Conservation (phyloP, 176 grass and related monocot genomes). For the Juncus inflexus region DNA sequence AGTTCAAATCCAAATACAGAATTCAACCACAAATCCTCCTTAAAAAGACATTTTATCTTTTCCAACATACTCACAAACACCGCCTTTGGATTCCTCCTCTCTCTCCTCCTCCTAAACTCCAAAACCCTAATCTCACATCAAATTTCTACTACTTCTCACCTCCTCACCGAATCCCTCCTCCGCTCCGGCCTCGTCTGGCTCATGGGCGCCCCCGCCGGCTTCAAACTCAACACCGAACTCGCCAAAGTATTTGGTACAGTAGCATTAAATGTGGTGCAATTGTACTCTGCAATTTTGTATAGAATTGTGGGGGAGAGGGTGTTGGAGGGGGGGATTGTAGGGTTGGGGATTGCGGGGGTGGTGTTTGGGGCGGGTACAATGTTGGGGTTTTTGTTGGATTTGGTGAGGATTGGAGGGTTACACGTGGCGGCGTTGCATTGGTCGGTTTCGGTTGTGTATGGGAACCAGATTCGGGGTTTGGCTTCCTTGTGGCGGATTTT, state of each 20-base stretch:
- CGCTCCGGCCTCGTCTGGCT: slow-evolving; percentile 91
- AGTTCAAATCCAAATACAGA: slow-evolving; percentile 56
- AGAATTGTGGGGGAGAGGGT: slow-evolving; percentile 29
- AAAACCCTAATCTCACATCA: slow-evolving; percentile 52
- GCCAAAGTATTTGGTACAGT: slow-evolving; percentile 86
- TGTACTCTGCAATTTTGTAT: slow-evolving; percentile 86
- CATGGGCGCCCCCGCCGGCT: slow-evolving; percentile 95
- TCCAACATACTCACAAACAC: slow-evolving; percentile 68
- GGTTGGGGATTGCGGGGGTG: slow-evolving; percentile 55
- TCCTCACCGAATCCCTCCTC: slow-evolving; percentile 61
- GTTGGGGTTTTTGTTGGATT: slow-evolving; percentile 65
- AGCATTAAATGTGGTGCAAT: slow-evolving; percentile 79
- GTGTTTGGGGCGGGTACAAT: slow-evolving; percentile 66
- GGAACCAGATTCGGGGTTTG: slow-evolving; percentile 73
- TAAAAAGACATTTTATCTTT: slow-evolving; percentile 60
- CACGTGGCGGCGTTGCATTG: slow-evolving; percentile 69
- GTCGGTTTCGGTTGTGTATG: slow-evolving; percentile 81
- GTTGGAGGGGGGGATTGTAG: slow-evolving; percentile 31
- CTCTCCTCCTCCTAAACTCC: slow-evolving; percentile 46
- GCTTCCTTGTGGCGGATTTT: slow-evolving; percentile 92
- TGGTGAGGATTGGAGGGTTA: slow-evolving; percentile 59
- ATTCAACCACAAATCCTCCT: slow-evolving; percentile 60
- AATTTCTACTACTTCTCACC: slow-evolving; percentile 36
- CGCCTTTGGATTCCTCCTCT: slow-evolving; percentile 63
- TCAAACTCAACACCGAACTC: slow-evolving; percentile 90